Base-by-base conservation (phyloP, 83 land plant species). In the Larix sibirica region DNA sequence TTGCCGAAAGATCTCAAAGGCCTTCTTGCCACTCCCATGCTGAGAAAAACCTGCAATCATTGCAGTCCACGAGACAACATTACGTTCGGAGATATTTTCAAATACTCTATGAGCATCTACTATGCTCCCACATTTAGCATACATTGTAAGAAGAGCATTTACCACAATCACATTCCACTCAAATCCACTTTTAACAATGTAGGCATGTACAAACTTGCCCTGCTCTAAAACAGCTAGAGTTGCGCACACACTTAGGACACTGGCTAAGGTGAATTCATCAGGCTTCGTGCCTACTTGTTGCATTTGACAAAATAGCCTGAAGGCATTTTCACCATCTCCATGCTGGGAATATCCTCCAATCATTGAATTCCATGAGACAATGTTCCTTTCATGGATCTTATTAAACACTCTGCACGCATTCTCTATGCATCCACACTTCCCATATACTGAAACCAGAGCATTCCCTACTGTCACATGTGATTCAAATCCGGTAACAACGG, bases 401-500 rank as follows among this genome's bases (percentile, higher is more conserved):
- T 47, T 13, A 47, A 75, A 75, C 24, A 75, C 4, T 75, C n/a
- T 17, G 58, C 78, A 42, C 2, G 78, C 50, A 36, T 75, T 58
- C 21, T 24, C 78, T 42, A 75, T 9, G 0, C 28, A 24, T 23
- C 78, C n/a, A n/a, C 78, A 75, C 40, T 47, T 75, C 14, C 20
- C 78, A 21, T 75, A 42, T 21, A 75, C 21, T 5, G 44, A 36
- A 20, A 75, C 14, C 21, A 75, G 84, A 4, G 80, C 36, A 77
- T 86, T 90, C 38, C 64, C 82, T 14, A 90, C 84, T 65, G 24
- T 59, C 31, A 12, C 36, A 78, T 79, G 82, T 13, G 56, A 50
- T 10, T 81, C 84, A 42, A 33, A 44, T 42, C 80, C 90, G 26
- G 24, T 44, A 36, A 81, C 67, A 69, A 69, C 77, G 40, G 83